Evolutionary conservation across 2,329 filamentous ascomycete genomes (phyloP), one percentile per base, ranked within the genome.

Genomic region (Clarireedia sp.): DNA sequence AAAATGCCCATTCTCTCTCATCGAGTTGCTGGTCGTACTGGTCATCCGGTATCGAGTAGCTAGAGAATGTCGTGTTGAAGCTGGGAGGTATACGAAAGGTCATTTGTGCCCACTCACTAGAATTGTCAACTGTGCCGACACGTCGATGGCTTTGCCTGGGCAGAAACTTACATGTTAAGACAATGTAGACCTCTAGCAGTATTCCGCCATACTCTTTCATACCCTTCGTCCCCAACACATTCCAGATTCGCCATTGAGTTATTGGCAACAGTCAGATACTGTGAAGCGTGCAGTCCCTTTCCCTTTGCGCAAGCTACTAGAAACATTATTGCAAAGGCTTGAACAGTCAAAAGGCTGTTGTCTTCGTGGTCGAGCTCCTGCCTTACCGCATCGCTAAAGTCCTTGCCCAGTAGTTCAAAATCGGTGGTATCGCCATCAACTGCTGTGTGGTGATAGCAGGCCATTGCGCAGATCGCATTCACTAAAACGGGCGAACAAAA

Each of bases 401-500:
- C 58, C 4, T 21, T 17, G 12, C 63, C 65, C 2, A 69, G 57
- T 17, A 58, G 51, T 19, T 62, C 58, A 51, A 62, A 66, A 50
- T 68, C 62, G 5, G 60, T 21, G 16, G 60, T 55, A 33, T 65
- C 63, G n/a, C 51, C 51, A 5, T 64, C 61, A 37, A 37, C 26
- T 3, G 40, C 19, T 5, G 59, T 57, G 43, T 69, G 63, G 23
- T 68, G 47, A 59, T 67, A 62, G 55, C 68, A 70, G 33, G 64
- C 67, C 62, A 69, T 62, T 12, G 67, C 67, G 56, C 68, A 70
- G 16, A 70, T 63, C 14, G 67, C 66, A 56, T 69, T 69, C 36
- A 69, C 66, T 3, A 70, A 60, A 29, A 59, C 48, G 5, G 59
- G 41, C 8, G 67, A 68, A 60, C 67, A 70, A 49, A 64, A 67